phyloP scores from a whole-genome alignment of 2,329 filamentous ascomycete species.

The Hymenoscyphus scutula region DNA sequence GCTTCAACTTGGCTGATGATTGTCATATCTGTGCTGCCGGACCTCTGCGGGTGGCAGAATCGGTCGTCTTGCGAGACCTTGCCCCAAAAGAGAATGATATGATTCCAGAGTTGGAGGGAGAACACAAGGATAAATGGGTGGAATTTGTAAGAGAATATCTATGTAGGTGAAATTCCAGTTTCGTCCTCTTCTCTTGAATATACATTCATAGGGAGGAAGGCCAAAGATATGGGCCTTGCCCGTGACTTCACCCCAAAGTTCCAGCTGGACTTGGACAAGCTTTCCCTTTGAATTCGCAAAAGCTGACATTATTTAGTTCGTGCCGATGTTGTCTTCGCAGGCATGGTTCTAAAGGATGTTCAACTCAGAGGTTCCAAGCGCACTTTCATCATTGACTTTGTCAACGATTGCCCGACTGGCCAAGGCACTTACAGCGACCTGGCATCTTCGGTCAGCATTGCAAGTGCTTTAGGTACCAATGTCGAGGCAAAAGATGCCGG shows the following conservation, averaged over 20 bases:
- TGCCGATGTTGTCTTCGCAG: constrained; percentile 67
- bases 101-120: constrained; percentile 33
- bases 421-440: constrained; percentile 30
- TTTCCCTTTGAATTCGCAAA: not conserved
- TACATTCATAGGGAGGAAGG: no score
- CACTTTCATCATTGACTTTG: constrained; percentile 58
- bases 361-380: constrained; percentile 55
- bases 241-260: no score
- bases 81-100: constrained; percentile 39
- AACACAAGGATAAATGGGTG: constrained; percentile 46
- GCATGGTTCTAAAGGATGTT: constrained; percentile 67
- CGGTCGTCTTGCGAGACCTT: constrained; percentile 60
- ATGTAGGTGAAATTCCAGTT: constrained; percentile 32
- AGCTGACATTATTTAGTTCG: constrained; percentile 44
- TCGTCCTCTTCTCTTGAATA: not conserved
- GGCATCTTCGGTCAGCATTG: constrained; percentile 30
- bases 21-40: constrained; percentile 57
- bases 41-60: constrained; percentile 52
- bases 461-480: constrained; percentile 15
- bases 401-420: constrained; percentile 48
- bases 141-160: constrained; percentile 46
- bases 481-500: constrained; percentile 13
- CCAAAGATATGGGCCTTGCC: no score
- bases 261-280: no score
- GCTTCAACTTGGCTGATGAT: constrained; percentile 69